phyloP scores from a whole-genome alignment of 2,329 filamentous ascomycete species.

The Colletotrichum sp. region DNA sequence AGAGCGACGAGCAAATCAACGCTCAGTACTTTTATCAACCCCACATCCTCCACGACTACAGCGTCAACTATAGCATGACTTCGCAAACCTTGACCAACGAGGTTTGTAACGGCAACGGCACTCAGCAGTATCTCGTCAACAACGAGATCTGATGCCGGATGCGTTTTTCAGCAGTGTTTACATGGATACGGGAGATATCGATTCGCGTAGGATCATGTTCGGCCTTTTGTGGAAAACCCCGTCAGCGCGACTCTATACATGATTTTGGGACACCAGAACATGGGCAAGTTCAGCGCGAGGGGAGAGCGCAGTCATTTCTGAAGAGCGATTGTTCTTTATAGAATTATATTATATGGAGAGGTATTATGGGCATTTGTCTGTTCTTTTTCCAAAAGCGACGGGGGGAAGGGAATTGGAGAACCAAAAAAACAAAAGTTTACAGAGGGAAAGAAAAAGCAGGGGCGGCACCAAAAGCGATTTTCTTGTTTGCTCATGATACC shows the following conservation, averaged over 20 bases:
- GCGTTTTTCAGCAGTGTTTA: background rate
- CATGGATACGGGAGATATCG: background rate
- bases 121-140: background rate
- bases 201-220: background rate
- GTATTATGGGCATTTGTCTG: background rate
- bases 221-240: background rate
- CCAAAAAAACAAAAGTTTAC: background rate
- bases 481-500: constrained; percentile 20
- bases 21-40: constrained; percentile 7
- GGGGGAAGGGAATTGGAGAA: background rate
- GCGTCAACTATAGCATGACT: background rate
- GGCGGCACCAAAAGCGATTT: constrained; percentile 17
- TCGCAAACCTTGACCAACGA: background rate
- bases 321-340: background rate
- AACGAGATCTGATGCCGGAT: background rate
- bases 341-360: background rate
- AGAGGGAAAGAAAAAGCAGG: background rate
- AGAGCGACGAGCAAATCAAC: background rate
- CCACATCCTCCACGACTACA: background rate
- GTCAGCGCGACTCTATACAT: background rate
- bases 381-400: background rate
- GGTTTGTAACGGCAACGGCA: background rate
- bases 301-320: background rate
- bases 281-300: background rate
- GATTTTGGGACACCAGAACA: background rate